Evolutionary conservation across 1,284 basidiomycete species (phyloP), one percentile per base, ranked within the genome.

Genomic region (Kwoniella shivajii): DNA sequence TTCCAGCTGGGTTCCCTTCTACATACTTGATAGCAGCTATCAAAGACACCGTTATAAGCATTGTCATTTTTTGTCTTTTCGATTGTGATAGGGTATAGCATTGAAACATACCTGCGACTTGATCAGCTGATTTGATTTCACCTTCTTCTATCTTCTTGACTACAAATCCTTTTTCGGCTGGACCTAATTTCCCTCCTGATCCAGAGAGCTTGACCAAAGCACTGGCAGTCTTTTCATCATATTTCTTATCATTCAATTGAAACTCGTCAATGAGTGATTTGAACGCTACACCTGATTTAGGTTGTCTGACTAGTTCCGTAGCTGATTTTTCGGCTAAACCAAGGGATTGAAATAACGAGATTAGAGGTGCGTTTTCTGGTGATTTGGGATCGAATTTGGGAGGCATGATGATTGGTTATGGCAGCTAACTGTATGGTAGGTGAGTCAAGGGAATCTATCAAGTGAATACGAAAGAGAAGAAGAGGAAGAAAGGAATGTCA

Each of bases 141-240:
- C 84, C 87, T 57, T 86, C 84, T 24, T 87, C 72, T 65, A 97
- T 87, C 59, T 84, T 85, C 30, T 81, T 77, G 37, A 92, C 82
- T 18, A 89, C 78, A 73, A 88, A 93, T 52, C 80, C 82, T 66
- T 85, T 83, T 73, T 86, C 84, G n/a, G 78, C 79, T 36, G 82
- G 79, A 67, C 82, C 61, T 82, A 82, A 75, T 73, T 89, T 92
- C 3, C 81, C 77, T 14, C 88, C 81, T 45, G 84, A 83, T 14
- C 85, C 82, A 22, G 88, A 86, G 30, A 90, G 80, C 46, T 86
- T 84, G 49, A 88, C 85, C 46, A 91, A 72, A 13, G 95, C 80
- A 1, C 84, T 83, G 0, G 88, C 90, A 63, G 86, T 85, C 79
- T 92, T 93, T 73, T 93, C 90, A 56, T 89, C 88, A 30, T 92